phyloP scores from a whole-genome alignment of 192 early-diverging fungal species.

The Borealophlyctis nickersoniae region DNA sequence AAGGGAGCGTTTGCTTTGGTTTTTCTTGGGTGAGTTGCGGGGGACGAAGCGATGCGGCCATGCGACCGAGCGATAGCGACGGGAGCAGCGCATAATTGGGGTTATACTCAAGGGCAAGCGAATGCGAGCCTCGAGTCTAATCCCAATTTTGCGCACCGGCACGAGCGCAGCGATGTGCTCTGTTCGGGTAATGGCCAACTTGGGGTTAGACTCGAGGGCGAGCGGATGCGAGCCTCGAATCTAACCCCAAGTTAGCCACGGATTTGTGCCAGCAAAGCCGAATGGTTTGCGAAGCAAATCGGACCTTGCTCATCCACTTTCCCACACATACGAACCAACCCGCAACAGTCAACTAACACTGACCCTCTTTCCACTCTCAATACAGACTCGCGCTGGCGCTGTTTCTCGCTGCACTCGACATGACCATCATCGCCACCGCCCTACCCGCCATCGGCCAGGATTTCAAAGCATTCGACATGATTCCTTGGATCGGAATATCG shows the following conservation, averaged over 20 bases:
- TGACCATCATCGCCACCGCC: constrained; percentile 79
- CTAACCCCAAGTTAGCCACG: not conserved
- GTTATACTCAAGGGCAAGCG: not conserved
- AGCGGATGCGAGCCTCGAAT: not conserved
- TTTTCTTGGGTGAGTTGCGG: constrained; percentile 21
- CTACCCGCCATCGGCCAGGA: constrained; percentile 68
- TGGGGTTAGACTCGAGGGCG: no score
- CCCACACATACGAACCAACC: no score
- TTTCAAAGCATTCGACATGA: constrained; percentile 59
- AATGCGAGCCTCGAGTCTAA: not conserved
- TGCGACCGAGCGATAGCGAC: not conserved
- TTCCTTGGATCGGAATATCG: constrained; percentile 76
- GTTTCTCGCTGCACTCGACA: constrained; percentile 73
- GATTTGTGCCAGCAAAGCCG: not conserved
- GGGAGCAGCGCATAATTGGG: not conserved
- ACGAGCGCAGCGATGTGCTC: not conserved
- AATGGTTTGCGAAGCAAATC: not conserved
- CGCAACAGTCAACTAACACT: no score
- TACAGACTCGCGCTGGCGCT: constrained; percentile 60
- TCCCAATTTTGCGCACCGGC: not conserved
- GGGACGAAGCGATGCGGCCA: not conserved
- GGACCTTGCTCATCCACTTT: constrained; percentile 1
- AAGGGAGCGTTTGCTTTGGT: constrained; percentile 17
- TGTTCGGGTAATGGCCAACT: not conserved
- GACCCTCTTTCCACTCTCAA: no score